Conservation (phyloP, 2,329 filamentous ascomycete genomes). For the Pseudonectria foliicola region DNA sequence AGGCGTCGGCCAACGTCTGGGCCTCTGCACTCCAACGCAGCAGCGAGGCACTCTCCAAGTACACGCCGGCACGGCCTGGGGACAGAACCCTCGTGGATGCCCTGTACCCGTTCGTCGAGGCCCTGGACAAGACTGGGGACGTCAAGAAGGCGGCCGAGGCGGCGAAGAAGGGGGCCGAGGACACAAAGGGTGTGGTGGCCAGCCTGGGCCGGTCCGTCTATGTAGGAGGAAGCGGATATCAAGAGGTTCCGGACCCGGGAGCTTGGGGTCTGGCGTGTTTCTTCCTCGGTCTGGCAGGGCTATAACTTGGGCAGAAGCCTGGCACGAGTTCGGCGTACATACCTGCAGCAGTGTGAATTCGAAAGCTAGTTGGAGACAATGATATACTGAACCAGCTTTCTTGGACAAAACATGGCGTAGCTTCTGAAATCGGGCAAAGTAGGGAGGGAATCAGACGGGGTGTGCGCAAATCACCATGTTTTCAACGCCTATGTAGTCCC, state of each 20-base stretch:
- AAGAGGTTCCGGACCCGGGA: slow-evolving; percentile 56
- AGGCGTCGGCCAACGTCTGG: slow-evolving; percentile 39
- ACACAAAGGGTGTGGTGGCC: slow-evolving; percentile 87
- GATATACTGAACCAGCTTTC: too few species aligned
- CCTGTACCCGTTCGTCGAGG: slow-evolving; percentile 77
- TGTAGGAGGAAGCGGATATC: slow-evolving; percentile 37
- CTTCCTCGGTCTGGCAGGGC: slow-evolving; percentile 60
- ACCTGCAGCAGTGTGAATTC: neutral
- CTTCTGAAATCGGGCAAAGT: neutral
- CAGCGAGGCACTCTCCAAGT: slow-evolving; percentile 63
- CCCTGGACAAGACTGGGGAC: slow-evolving; percentile 57
- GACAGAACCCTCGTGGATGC: slow-evolving; percentile 90
- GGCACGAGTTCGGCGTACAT: too few species aligned
- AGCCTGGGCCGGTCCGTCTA: slow-evolving; percentile 59
- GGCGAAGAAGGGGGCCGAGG: slow-evolving; percentile 67
- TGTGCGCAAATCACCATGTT: slow-evolving; percentile 21
- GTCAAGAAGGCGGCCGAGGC: slow-evolving; percentile 68
- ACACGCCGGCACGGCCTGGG: slow-evolving; percentile 83
- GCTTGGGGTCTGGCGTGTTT: slow-evolving; percentile 69
- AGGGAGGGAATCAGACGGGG: neutral
- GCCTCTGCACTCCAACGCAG: slow-evolving; percentile 64
- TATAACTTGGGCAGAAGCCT: too few species aligned
- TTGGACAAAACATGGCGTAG: too few species aligned
- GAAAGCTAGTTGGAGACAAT: neutral
- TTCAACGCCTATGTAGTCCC: slow-evolving; percentile 33